phyloP scores from a whole-genome alignment of 2,329 filamentous ascomycete genomes.

The Aspergillus brasiliensis region DNA sequence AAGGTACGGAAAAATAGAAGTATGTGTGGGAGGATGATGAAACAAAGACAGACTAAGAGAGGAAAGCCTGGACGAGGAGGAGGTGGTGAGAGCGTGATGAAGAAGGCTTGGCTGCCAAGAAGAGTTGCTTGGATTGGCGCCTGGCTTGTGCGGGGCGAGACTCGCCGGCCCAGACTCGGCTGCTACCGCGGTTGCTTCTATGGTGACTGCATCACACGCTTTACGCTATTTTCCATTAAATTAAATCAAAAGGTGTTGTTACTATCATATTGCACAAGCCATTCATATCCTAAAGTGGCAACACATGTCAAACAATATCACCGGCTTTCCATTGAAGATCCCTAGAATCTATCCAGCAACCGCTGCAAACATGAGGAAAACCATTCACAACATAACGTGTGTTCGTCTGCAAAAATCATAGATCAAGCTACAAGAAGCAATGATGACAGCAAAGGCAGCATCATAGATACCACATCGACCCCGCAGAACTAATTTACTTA shows the following conservation, averaged over 20 bases:
- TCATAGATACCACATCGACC: constrained; percentile 13
- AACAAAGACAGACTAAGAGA: constrained; percentile 13
- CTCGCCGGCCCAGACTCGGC: constrained; percentile 11
- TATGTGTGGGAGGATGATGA: constrained; percentile 18
- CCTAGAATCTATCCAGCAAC: background rate
- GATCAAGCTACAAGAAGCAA: constrained; percentile 1
- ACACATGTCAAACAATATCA: background rate
- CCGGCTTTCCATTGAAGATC: constrained; percentile 2
- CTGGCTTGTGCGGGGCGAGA: constrained; percentile 18
- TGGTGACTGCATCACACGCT: background rate
- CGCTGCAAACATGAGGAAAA: background rate
- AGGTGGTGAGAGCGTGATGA: constrained; percentile 3
- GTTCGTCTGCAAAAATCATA: background rate
- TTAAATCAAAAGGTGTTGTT: background rate
- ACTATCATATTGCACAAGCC: background rate
- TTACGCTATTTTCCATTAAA: too few species aligned
- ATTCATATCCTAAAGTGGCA: background rate
- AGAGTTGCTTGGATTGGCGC: constrained; percentile 12
- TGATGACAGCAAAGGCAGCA: background rate
- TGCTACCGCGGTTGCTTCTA: background rate
- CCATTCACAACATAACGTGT: background rate
- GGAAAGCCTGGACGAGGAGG: background rate
- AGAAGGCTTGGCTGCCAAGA: constrained; percentile 21
- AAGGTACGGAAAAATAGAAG: background rate
- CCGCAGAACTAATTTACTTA: constrained; percentile 55